phyloP scores from a whole-genome alignment of 768 basidiomycete genomes.

The Psilocybe tampanensis region DNA sequence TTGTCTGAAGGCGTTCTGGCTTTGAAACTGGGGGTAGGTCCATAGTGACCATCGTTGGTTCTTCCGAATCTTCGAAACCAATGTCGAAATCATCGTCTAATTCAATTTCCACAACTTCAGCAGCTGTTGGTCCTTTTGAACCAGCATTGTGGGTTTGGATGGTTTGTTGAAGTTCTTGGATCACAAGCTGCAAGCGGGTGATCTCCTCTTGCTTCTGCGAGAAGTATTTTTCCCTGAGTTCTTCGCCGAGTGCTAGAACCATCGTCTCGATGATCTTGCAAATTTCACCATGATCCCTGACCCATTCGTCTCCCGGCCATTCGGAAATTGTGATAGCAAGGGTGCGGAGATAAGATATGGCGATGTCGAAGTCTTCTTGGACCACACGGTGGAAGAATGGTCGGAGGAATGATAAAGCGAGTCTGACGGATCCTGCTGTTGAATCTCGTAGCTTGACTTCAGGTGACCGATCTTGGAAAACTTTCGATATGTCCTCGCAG shows the following conservation, averaged over 20 bases:
- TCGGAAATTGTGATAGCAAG: constrained; percentile 55
- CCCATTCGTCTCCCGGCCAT: constrained; percentile 75
- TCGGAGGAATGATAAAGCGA: constrained; percentile 67
- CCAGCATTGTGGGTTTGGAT: constrained; percentile 16
- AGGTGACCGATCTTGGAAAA: constrained; percentile 55
- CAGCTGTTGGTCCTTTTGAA: not conserved
- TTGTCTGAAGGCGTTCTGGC: constrained; percentile 19
- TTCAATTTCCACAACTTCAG: constrained; percentile 17
- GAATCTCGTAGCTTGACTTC: constrained; percentile 67
- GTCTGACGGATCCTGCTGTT: constrained; percentile 65
- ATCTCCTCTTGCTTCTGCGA: constrained; percentile 40
- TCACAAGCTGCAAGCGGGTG: constrained; percentile 47
- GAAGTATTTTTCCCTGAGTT: constrained; percentile 53
- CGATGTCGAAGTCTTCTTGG: constrained; percentile 34
- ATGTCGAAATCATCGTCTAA: constrained; percentile 23
- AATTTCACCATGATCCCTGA: constrained; percentile 63
- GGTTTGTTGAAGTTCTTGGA: constrained; percentile 42
- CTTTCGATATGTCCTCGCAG: constrained; percentile 67
- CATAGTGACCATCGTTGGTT: constrained; percentile 23
- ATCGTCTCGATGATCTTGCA: constrained; percentile 59
- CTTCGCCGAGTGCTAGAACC: constrained; percentile 63
- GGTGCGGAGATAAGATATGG: constrained; percentile 35
- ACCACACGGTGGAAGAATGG: constrained; percentile 67
- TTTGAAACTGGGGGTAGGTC: constrained; percentile 2
- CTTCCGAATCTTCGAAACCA: constrained; percentile 23